phyloP scores from a whole-genome alignment of 108 stramenopile species.

The Nitzschia putrida region DNA sequence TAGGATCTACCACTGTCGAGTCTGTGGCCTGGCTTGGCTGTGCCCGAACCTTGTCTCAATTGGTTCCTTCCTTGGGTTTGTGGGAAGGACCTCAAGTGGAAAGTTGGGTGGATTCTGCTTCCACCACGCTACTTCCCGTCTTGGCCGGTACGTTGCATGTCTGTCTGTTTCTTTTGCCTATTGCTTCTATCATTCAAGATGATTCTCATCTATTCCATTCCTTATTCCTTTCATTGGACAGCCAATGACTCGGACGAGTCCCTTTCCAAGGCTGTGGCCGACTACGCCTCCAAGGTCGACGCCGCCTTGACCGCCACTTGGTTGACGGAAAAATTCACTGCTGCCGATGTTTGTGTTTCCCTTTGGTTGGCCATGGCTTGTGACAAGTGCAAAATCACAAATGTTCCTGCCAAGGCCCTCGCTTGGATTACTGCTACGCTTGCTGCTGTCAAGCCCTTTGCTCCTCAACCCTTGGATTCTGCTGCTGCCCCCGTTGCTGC shows the following conservation, averaged over 20 bases:
- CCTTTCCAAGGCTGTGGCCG: not conserved
- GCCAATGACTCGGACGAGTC: constrained; percentile 7
- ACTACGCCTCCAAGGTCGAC: constrained; percentile 23
- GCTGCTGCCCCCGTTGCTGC: not conserved
- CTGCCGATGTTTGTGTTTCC: constrained; percentile 43
- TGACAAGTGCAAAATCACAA: constrained; percentile 12
- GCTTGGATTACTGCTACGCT: constrained; percentile 22
- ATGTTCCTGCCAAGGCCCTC: constrained; percentile 8
- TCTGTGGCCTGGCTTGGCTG: constrained; percentile 34
- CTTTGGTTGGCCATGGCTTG: constrained; percentile 31
- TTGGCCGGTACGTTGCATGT: constrained; percentile 11
- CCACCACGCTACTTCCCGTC: constrained; percentile 14
- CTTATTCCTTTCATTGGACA: not conserved
- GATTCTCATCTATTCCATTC: constrained; percentile 3
- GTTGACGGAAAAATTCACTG: constrained; percentile 21
- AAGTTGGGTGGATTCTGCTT: constrained; percentile 36
- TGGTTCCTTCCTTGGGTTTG: constrained; percentile 34
- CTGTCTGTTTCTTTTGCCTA: not conserved
- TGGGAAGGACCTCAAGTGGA: constrained; percentile 32
- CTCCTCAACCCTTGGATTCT: constrained; percentile 1
- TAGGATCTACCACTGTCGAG: constrained; percentile 10
- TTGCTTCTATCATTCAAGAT: not conserved
- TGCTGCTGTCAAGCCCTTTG: constrained; percentile 15
- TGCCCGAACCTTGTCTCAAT: constrained; percentile 27
- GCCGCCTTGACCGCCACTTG: not conserved